A percentile compares a stretch with the other conserved stretches of the same genome.
Conservation (phyloP, 345 rosid species). For the Heritiera fomes region DNA sequence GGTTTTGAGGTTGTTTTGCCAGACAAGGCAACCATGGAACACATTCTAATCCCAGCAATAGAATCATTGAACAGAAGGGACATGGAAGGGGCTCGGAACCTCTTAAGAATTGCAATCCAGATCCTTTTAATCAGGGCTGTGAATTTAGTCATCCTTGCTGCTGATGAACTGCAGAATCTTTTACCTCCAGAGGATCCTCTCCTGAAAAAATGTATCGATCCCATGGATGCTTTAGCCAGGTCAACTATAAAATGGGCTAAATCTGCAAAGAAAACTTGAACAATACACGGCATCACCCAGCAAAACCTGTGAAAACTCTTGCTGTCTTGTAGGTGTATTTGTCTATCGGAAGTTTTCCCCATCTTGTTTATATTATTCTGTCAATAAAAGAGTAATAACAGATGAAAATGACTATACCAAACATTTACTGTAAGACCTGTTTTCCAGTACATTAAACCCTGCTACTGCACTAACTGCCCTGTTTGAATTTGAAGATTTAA, state of each 20-base stretch:
- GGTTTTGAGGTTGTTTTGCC: slow-evolving; percentile 73
- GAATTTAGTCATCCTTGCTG: slow-evolving; percentile 57
- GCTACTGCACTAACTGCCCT: background rate
- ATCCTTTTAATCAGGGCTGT: slow-evolving; percentile 62
- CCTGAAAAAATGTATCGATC: slow-evolving; percentile 56
- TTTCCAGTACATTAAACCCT: background rate
- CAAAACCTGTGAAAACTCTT: background rate
- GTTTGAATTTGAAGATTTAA: too few species aligned
- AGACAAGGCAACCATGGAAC: slow-evolving; percentile 59
- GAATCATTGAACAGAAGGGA: slow-evolving; percentile 52
- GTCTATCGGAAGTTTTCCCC: background rate
- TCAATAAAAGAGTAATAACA: background rate
- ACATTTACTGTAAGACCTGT: too few species aligned
- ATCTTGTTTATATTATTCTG: background rate
- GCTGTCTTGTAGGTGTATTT: background rate
- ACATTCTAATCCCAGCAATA: slow-evolving; percentile 48
- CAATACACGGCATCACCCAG: background rate
- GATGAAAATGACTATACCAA: background rate
- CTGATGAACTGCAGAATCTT: slow-evolving; percentile 54
- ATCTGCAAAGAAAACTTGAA: slow-evolving; percentile 24
- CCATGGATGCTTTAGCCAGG: slow-evolving; percentile 67
- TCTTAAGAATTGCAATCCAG: slow-evolving; percentile 60
- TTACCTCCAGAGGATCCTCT: slow-evolving; percentile 64
- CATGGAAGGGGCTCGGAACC: slow-evolving; percentile 63
- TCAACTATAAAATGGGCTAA: slow-evolving; percentile 57